Base-by-base conservation (phyloP, 2,329 filamentous ascomycete genomes). In the Eutypella sp. region DNA sequence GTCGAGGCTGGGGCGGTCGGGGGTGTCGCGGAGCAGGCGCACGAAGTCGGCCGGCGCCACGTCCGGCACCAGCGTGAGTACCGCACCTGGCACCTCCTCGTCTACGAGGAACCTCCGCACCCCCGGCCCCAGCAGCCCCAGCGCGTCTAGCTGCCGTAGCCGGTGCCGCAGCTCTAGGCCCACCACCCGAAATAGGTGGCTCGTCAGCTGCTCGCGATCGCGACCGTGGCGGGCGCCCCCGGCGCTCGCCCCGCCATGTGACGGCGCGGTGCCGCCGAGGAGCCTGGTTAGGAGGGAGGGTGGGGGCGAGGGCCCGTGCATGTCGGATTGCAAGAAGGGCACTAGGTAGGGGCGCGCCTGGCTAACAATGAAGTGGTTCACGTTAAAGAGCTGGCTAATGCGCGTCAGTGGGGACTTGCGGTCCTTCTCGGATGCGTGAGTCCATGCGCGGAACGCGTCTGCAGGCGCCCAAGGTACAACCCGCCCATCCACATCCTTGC, bases 351-450 rank as follows among this genome's bases (percentile, higher is more conserved):
- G 92, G 3, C 91, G 79, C 1, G 92, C 90, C 69, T 96, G 92
- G 53, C 87, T 93, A 54, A 97, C 83, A 53, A 97, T 89, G 68
- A 95, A 96, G 70, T 96, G 91, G 62, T 96, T 95, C 44, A 95
- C 88, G 62, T 95, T 95, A 75, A 93, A 93, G 10, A 92, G 78
- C 67, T 92, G 86, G 6, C 85, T 81, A 24, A 93, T 83, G 33
- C 88, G 80, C 44, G 81, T 76, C 1, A 93, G 75, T 2, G 78
- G 78, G 1, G 76, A 76, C 58, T 79, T 83, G 36, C 81, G 81
- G 50, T 87, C 83, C 36, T 76, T 75, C 63, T 85, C 83, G 6
- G 76, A 79, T 18, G 78, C 76, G 47, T 80, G 75, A 5, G 82
- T 82, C 78, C 83, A 87, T 37, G 85, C 79, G n/a, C 75, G 78